phyloP scores from a whole-genome alignment of 2,329 filamentous ascomycete species.

The Cordyceps cicadae region DNA sequence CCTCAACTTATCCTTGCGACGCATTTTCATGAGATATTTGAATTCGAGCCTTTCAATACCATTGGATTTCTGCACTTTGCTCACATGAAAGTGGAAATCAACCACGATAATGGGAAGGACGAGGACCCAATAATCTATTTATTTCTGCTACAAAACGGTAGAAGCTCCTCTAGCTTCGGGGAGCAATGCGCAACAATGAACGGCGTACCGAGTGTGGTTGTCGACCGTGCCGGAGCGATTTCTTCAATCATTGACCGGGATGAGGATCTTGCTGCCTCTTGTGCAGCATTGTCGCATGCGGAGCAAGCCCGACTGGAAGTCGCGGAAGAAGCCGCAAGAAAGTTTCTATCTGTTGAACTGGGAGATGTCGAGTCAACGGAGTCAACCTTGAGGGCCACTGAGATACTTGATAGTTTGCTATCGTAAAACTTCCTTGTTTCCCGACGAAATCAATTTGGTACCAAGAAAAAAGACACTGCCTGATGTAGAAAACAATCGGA shows the following conservation, averaged over 20 bases:
- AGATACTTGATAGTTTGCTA: neutral
- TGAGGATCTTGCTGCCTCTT: constrained; percentile 68
- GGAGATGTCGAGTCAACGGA: neutral
- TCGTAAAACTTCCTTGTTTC: neutral
- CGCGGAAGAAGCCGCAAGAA: constrained; percentile 54
- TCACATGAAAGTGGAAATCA: constrained; percentile 63
- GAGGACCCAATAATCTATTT: constrained; percentile 65
- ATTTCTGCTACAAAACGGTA: constrained; percentile 60
- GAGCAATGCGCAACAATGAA: constrained; percentile 80
- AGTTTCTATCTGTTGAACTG: constrained; percentile 38
- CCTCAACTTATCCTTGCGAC: constrained; percentile 55
- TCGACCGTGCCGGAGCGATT: constrained; percentile 69
- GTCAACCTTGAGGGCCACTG: neutral
- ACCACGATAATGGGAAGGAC: constrained; percentile 37
- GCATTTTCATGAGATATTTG: constrained; percentile 66
- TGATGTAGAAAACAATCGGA: neutral
- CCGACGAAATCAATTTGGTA: neutral
- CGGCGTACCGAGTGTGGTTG: constrained; percentile 63
- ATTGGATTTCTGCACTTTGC: constrained; percentile 47
- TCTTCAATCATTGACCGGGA: constrained; percentile 59
- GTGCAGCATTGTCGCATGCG: constrained; percentile 53
- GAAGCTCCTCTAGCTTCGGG: constrained; percentile 75
- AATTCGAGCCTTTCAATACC: constrained; percentile 47
- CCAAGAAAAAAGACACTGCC: neutral
- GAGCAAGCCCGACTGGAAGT: constrained; percentile 60